phyloP scores from a whole-genome alignment of 768 basidiomycete species.

The Lactarius psammicola region DNA sequence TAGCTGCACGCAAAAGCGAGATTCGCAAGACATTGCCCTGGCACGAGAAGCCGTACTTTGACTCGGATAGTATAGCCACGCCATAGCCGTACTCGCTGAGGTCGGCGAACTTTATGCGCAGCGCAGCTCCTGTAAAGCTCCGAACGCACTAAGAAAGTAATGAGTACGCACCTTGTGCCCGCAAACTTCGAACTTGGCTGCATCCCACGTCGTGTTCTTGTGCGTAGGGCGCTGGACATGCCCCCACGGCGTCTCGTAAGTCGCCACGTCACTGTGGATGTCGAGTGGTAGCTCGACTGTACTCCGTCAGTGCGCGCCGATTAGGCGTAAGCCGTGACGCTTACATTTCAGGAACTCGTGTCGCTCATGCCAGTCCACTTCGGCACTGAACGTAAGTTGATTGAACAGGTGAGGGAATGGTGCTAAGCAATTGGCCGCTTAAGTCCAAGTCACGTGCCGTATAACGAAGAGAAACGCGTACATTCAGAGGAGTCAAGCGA shows the following conservation, averaged over 20 bases:
- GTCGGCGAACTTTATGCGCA: constrained; percentile 63
- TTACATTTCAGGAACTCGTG: constrained; percentile 90
- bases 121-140: neutral
- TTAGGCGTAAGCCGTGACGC: constrained; percentile 29
- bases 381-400: constrained; percentile 76
- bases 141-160: neutral
- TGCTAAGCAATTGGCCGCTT: constrained; percentile 42
- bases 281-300: constrained; percentile 86
- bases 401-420: constrained; percentile 66
- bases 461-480: constrained; percentile 33
- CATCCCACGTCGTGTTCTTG: constrained; percentile 91
- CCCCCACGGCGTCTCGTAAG: constrained; percentile 95
- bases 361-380: constrained; percentile 86
- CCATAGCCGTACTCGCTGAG: constrained; percentile 95
- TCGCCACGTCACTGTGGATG: constrained; percentile 80
- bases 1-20: constrained; percentile 87
- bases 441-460: constrained; percentile 22
- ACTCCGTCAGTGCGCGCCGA: neutral
- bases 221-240: constrained; percentile 87
- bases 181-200: constrained; percentile 95
- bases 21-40: constrained; percentile 83
- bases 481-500: constrained; percentile 82
- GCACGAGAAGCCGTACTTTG: constrained; percentile 92
- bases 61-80: constrained; percentile 90
- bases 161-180: constrained; percentile 72